Evolutionary conservation across 768 basidiomycete genomes (phyloP), one percentile per base, ranked within the genome.

Genomic region (Porphyrellus cyaneotinctus): DNA sequence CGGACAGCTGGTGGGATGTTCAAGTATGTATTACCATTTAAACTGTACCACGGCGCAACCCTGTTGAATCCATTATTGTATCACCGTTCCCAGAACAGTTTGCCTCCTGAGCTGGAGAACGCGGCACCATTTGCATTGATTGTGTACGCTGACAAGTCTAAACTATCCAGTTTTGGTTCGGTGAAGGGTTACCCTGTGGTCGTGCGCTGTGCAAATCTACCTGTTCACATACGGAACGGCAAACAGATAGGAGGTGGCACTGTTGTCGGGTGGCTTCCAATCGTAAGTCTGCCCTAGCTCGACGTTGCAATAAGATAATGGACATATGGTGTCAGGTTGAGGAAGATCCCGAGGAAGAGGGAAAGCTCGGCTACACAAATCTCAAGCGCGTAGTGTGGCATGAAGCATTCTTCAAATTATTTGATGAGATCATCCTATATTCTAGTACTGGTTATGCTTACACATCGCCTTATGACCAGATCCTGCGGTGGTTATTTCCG

Each of bases 361-460:
- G 65, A 0, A 75, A 73, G 47, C 54, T 59, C 4, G 51, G 39
- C 0, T 75, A 59, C 44, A 64, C 66, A 0, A 68, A 62, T 2
- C 62, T 72, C 52, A 75, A 77, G 33, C 58, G 51, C 1, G 60
- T 63, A 0, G 59, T 76, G 4, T 77, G 74, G 73, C 76, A 78
- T 41, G 39, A 64, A n/a, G 54, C 68, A 0, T 71, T 77, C 26
- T 9, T 31, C 0, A 54, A 64, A 15, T 49, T 77, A 1, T 56
- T 78, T 9, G 55, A 67, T 10, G 59, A 53, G 9, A 56, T 75
- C 1, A 38, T 51, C 9, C 1, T 14, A 1, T 45, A 59, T 15
- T 60, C 66, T 0, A 31, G 52, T 6, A 60, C 47, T 2, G 73
- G 74, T n/a, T n/a, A n/a, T n/a, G 0, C 62, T 52, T 43, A 17